phyloP scores from a whole-genome alignment of 2,329 filamentous ascomycete species.

The Colletotrichum coccodes region DNA sequence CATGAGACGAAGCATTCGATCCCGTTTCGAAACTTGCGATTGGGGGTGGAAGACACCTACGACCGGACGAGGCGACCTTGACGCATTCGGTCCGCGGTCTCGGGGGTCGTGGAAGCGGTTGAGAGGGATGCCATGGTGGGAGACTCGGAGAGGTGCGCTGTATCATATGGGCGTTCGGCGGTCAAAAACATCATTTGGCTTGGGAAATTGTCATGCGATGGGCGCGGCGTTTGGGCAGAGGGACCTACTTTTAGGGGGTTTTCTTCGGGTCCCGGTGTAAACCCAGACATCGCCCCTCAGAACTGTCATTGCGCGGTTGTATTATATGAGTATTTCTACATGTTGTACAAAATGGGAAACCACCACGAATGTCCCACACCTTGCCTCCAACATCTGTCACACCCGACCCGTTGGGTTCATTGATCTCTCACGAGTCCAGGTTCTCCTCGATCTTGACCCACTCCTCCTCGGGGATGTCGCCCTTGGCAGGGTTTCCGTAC shows the following conservation, averaged over 20 bases:
- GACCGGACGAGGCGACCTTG: not conserved
- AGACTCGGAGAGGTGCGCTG: constrained; percentile 2
- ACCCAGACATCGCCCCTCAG: constrained; percentile 25
- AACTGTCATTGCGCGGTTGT: constrained; percentile 19
- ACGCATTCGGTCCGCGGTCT: not conserved
- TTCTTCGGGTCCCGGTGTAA: not conserved
- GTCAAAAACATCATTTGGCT: constrained; percentile 23
- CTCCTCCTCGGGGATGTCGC: constrained; percentile 59
- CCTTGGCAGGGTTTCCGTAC: constrained; percentile 75
- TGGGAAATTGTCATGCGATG: constrained; percentile 17
- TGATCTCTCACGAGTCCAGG: constrained; percentile 41
- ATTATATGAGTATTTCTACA: constrained; percentile 21
- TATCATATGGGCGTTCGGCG: constrained; percentile 30
- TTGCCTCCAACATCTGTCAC: not conserved
- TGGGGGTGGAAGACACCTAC: too few relatives aligned
- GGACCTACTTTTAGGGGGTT: not conserved
- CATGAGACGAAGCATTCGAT: constrained; percentile 14
- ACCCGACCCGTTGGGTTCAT: not conserved
- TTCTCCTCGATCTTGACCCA: constrained; percentile 65
- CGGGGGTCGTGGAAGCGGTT: not conserved
- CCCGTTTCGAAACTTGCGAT: too few relatives aligned
- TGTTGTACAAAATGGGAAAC: constrained; percentile 19
- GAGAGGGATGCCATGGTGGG: not conserved
- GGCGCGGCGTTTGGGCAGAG: constrained; percentile 22
- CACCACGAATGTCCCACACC: not conserved